Evolutionary conservation across 192 early-diverging fungal genomes (phyloP).

Genomic region (Coemansia sp.): DNA sequence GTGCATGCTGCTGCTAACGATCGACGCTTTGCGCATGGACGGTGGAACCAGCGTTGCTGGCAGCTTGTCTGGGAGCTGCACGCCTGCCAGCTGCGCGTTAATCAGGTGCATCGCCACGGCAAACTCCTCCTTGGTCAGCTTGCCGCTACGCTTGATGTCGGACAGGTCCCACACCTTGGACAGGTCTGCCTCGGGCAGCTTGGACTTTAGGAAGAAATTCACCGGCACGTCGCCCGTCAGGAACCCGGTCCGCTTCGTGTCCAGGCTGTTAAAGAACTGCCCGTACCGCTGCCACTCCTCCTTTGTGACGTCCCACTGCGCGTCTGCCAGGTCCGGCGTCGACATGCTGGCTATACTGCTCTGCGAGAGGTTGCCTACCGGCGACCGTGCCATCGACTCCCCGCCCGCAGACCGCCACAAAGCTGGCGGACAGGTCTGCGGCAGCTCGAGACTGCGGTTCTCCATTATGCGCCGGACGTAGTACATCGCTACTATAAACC

Average conservation of each 20-base stretch:
- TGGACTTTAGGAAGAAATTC: constrained; percentile 77
- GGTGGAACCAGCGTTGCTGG: constrained; percentile 50
- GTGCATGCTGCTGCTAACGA: constrained; percentile 35
- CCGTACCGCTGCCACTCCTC: constrained; percentile 76
- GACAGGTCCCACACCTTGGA: constrained; percentile 83
- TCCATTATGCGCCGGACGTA: constrained; percentile 81
- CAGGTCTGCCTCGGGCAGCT: constrained; percentile 62
- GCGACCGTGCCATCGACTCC: constrained; percentile 39
- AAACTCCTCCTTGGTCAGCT: constrained; percentile 69
- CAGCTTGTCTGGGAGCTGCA: constrained; percentile 52
- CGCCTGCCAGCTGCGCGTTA: constrained; percentile 57
- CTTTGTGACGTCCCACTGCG: constrained; percentile 71
- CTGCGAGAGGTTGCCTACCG: constrained; percentile 14
- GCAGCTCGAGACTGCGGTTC: constrained; percentile 66
- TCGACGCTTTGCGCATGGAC: constrained; percentile 37
- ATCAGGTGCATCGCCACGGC: constrained; percentile 81
- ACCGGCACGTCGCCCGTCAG: constrained; percentile 72
- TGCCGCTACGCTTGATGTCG: constrained; percentile 61
- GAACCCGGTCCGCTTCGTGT: constrained; percentile 59
- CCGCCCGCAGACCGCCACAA: constrained; percentile 56
- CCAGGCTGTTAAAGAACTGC: constrained; percentile 73
- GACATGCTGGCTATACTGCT: constrained; percentile 36
- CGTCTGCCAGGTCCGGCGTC: constrained; percentile 24
- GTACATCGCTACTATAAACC: constrained; percentile 91
- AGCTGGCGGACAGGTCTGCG: constrained; percentile 63